Base-by-base conservation (phyloP, 306 rosid genomes). In the Senna siamea region DNA sequence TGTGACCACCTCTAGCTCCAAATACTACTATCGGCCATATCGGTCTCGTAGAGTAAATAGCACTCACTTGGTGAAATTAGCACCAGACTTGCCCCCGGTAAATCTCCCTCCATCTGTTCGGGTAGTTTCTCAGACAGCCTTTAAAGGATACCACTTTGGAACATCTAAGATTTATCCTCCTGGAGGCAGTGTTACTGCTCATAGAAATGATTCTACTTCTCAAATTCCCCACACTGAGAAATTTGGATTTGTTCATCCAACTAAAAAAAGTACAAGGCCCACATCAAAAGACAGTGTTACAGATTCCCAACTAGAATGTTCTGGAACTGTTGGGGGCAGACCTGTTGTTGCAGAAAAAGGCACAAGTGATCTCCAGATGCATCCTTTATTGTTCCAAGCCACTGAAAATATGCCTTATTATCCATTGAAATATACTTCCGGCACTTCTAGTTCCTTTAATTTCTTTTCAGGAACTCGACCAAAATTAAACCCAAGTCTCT, bases 41-140 rank as follows among this genome's bases (percentile, higher is more conserved):
- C 79, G 89, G 51, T 79, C 82, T 80, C 88, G 87, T 60, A 84
- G 67, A 75, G 71, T 79, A 62, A 83, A 80, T 41, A 85, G 71
- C 72, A 67, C 88, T 35, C 88, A 56, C 80, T 23, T 88, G 58
- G 96, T 94, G 70, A 94, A 86, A 79, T 82, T 94, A 80, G 97
- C 97, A 54, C 99, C 97, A 13, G 93, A 73, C 70, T 83, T 92
- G 83, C 96, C 99, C 12, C 97, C 95, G 6, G 96, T 94, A 78
- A 94, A 89, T 87, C 99, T 94, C 38, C 99, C 99, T 60, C 88
- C 90, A 55, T 87, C 97, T 22, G 96, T 90, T 80, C 93, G 95
- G 41, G 80, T 94, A 68, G 95, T 92, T 77, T 86, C 97, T 65
- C 91, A 91, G 78, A 80, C 93, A 66, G 87, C 84, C 79, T 89